Base-by-base conservation (phyloP, 495 filamentous ascomycete genomes). In the Penicillium coprophilum region DNA sequence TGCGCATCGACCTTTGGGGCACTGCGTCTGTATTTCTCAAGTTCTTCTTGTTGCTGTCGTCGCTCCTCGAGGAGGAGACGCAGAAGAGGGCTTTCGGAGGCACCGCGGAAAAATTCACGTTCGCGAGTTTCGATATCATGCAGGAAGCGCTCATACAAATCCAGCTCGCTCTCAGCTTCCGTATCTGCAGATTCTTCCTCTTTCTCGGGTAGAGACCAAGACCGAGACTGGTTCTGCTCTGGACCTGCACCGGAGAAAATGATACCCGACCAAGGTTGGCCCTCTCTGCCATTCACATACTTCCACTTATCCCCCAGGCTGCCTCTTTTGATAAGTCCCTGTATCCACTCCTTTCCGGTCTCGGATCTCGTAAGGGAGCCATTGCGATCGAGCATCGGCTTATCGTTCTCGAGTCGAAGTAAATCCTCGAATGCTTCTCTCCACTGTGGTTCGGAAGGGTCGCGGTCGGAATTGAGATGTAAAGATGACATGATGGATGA, bases 341-440 rank as follows among this genome's bases (percentile, higher is more conserved):
- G 59, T 2, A 79, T 23, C 76, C 76, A 79, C 8, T 75, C 70
- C 8, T 62, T 61, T 9, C 64, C 67, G 20, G 60, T 55, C 53
- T 77, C 71, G 0, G 31, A 51, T 48, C 61, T 71, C 24, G 49
- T 56, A n/a, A 17, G 15, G 8, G 61, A 21, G 2, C 58, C 39
- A 30, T 69, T 64, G 24, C 52, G 66, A 43, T 77, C 73, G 6
- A 78, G 62, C 71, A 82, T 71, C 6, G 70, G 65, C 54, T 77
- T 74, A 45, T 77, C 81, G 46, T 77, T 79, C 34, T 80, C 69
- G 2, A 82, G 66, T 23, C 71, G 67, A 10, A 85, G 50, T 10
- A 85, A 69, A 64, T 85, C 82, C 57, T 83, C 81, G 53, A 83
- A 83, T 0, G 82, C 82, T 47, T 77, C 73, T 15, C 79, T 72